phyloP scores from a whole-genome alignment of 352 stramenopile species.

The Aphanomyces euteiches region DNA sequence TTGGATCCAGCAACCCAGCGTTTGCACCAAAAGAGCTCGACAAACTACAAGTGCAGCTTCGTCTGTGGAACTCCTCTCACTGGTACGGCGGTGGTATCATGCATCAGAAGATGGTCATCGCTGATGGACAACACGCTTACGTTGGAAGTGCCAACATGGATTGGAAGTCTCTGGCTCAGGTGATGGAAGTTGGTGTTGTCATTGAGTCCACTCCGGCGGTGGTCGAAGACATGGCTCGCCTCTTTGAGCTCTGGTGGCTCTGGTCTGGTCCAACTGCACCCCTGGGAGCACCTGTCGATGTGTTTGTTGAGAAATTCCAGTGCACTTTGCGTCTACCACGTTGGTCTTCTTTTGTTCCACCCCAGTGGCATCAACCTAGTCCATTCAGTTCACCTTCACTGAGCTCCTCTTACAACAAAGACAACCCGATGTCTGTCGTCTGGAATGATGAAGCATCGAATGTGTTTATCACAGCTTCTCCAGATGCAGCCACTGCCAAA shows the following conservation, averaged over 20 bases:
- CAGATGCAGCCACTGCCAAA: conserved; percentile 49
- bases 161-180: conserved; percentile 78
- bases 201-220: conserved; percentile 44
- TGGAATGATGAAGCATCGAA: conserved; percentile 27
- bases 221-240: conserved; percentile 53
- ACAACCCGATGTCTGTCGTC: conserved; percentile 42
- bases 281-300: conserved; percentile 12
- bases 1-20: not conserved
- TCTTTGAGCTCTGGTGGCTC: conserved; percentile 74
- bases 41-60: conserved; percentile 46
- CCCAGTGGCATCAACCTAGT: conserved; percentile 36
- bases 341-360: conserved; percentile 55
- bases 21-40: conserved; percentile 56
- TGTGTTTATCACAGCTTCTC: conserved; percentile 63
- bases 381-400: conserved; percentile 53
- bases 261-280: conserved; percentile 42
- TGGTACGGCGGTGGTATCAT: conserved; percentile 80
- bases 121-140: conserved; percentile 61
- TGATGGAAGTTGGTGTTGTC: conserved; percentile 80
- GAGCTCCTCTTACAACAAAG: conserved; percentile 46
- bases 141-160: conserved; percentile 83
- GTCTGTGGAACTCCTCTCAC: conserved; percentile 54
- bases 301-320: conserved; percentile 55
- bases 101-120: conserved; percentile 81
- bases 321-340: conserved; percentile 49